Conservation (phyloP, 345 rosid species). For the Adansonia digitata region DNA sequence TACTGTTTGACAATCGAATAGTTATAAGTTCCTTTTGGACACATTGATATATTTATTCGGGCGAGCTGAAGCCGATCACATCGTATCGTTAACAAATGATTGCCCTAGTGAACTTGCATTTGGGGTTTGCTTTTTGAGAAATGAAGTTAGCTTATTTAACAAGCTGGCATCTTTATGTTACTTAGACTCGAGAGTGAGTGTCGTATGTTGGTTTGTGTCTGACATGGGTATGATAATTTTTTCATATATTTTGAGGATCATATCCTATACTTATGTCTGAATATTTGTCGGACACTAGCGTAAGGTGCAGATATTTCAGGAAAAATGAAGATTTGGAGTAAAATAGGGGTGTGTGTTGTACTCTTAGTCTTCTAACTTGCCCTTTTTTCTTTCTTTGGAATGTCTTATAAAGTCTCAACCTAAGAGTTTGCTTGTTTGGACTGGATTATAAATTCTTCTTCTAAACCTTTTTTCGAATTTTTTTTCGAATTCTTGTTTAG, state of each 20-base stretch:
- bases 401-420: not conserved
- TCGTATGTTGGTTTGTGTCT: too few species aligned
- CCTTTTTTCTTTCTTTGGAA: not conserved
- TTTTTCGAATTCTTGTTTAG: not conserved
- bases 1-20: not conserved
- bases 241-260: too few species aligned
- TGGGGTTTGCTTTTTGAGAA: not conserved
- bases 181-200: too few species aligned
- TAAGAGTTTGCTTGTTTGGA: not conserved
- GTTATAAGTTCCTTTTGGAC: not conserved
- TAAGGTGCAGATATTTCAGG: too few species aligned
- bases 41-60: not conserved
- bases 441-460: not conserved
- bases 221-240: too few species aligned
- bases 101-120: not conserved
- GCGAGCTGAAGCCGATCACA: not conserved
- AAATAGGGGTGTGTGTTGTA: too few species aligned
- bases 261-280: too few species aligned
- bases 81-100: not conserved
- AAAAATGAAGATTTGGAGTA: too few species aligned
- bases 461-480: not conserved
- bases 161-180: not conserved
- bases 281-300: too few species aligned
- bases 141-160: not conserved
- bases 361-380: not conserved